Evolutionary conservation across 768 basidiomycete species (phyloP).

Genomic region (Agrocybe pediades): DNA sequence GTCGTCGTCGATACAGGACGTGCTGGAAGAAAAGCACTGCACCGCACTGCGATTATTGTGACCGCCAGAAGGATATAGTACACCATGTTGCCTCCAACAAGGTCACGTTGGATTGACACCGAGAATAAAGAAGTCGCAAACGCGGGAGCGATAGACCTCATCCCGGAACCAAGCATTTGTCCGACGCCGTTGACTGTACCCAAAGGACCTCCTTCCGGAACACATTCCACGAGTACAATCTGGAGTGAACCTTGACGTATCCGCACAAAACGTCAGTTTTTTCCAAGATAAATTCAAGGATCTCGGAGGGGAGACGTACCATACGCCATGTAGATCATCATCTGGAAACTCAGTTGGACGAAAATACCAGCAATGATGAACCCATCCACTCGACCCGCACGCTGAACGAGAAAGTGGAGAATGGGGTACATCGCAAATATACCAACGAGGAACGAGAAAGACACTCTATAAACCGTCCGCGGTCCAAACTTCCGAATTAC

Average conservation of each 20-base stretch:
- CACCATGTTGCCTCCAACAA: conserved; percentile 48
- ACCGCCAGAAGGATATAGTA: conserved; percentile 36
- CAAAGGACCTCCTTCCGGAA: conserved; percentile 40
- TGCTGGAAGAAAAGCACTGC: conserved; percentile 27
- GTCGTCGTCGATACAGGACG: background rate
- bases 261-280: conserved; percentile 6
- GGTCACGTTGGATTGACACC: conserved; percentile 43
- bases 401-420: conserved; percentile 32
- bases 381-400: conserved; percentile 34
- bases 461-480: conserved; percentile 33
- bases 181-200: conserved; percentile 57
- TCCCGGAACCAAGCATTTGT: conserved; percentile 50
- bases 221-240: conserved; percentile 44
- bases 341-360: conserved; percentile 32
- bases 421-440: conserved; percentile 37
- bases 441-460: conserved; percentile 26
- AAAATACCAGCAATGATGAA: conserved; percentile 31
- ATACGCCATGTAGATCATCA: conserved; percentile 34
- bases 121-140: conserved; percentile 60
- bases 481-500: conserved; percentile 18
- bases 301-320: conserved; percentile 29
- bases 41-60: conserved; percentile 26
- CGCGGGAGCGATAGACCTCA: conserved; percentile 55
- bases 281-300: background rate
- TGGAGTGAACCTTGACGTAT: conserved; percentile 40